These are phyloP conservation scores for Asterophora lycoperdoides DNA, from an alignment of 768 basidiomycete species.

Conservation along the genomic window DNA sequence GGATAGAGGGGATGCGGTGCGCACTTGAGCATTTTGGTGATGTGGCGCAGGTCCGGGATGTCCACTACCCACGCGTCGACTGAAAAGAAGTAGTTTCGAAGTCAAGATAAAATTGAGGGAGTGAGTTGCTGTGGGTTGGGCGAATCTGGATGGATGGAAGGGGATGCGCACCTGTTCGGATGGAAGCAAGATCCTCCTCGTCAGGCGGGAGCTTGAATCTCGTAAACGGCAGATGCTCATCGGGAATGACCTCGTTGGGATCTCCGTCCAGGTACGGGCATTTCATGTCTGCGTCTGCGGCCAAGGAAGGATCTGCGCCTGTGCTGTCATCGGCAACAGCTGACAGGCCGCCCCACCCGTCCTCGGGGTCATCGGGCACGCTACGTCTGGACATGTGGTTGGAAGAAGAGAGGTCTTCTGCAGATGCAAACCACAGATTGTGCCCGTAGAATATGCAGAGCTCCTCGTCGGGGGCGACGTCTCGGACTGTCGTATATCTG, in stretches of 20 bases:
- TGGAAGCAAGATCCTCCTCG: conserved; percentile 52
- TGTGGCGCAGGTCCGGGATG: conserved; percentile 56
- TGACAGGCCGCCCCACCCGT: conserved; percentile 45
- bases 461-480: conserved; percentile 60
- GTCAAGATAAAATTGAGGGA: too few species aligned
- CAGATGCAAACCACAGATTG: conserved; percentile 58
- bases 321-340: conserved; percentile 17
- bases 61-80: conserved; percentile 79
- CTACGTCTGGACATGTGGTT: background rate
- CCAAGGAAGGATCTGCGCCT: conserved; percentile 14
- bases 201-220: conserved; percentile 59
- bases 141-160: background rate
- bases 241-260: conserved; percentile 45
- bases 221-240: conserved; percentile 62
- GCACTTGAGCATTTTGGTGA: conserved; percentile 61
- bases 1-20: conserved; percentile 9
- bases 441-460: conserved; percentile 77
- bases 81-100: conserved; percentile 18
- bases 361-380: background rate
- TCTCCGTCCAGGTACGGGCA: conserved; percentile 33
- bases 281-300: conserved; percentile 3
- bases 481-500: conserved; percentile 51
- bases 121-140: background rate
- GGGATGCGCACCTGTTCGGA: conserved; percentile 49
- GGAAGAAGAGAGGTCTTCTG: conserved; percentile 16